Percentiles rank a stretch among this genome's conserved stretches.
Conservation (phyloP, 495 filamentous ascomycete species). For the Hyaloscypha hepaticicola region DNA sequence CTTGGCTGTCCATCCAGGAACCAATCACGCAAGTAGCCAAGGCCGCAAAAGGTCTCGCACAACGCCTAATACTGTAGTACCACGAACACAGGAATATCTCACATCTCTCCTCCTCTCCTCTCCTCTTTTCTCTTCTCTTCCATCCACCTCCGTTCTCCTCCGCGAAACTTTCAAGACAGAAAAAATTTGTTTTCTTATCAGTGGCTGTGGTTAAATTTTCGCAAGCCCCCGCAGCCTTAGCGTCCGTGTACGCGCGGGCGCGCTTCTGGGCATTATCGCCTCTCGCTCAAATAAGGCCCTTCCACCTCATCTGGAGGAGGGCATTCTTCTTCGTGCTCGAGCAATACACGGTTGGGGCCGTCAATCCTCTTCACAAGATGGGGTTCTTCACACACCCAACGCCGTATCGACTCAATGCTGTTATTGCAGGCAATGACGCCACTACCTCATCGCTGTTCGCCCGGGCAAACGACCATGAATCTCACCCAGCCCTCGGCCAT, state of each 20-base stretch:
- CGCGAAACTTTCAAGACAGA: too few species aligned
- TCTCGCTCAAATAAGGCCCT: neutral
- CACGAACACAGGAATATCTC: neutral
- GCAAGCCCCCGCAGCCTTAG: neutral
- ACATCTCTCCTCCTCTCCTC: neutral
- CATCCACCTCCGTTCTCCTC: too few species aligned
- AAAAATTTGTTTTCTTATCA: slow-evolving; percentile 1
- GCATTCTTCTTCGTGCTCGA: neutral
- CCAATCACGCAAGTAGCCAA: neutral
- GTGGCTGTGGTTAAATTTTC: slow-evolving; percentile 1
- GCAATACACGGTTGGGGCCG: slow-evolving; percentile 25
- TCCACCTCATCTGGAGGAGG: neutral
- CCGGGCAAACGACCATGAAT: slow-evolving; percentile 24
- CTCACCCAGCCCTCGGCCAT: slow-evolving; percentile 65
- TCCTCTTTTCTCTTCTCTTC: too few species aligned
- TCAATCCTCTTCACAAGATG: slow-evolving; percentile 30
- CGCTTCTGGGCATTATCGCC: slow-evolving; percentile 7
- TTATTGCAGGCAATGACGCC: slow-evolving; percentile 45
- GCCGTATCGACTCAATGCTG: slow-evolving; percentile 57
- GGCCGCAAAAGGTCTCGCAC: neutral
- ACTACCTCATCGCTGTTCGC: slow-evolving; percentile 16
- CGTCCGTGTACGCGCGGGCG: neutral
- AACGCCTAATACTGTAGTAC: neutral
- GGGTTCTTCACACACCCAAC: slow-evolving; percentile 58
- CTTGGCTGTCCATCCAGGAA: neutral